These are phyloP conservation scores for Brassica carinata DNA, from an alignment of 345 rosid species.

Conservation along the genomic window DNA sequence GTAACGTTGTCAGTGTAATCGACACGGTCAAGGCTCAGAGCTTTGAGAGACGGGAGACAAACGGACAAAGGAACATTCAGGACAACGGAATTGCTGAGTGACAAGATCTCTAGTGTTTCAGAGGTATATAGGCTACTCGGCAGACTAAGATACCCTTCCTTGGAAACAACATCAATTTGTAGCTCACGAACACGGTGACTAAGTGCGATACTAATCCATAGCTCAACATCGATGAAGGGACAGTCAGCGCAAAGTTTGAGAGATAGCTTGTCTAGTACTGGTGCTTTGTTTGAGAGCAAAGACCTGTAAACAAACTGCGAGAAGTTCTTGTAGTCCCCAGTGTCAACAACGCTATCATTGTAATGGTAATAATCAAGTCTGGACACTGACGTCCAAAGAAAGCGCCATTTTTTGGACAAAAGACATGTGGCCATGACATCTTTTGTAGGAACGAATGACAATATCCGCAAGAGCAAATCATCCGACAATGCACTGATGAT, in stretches of 20 bases:
- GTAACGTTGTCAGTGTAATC: no score
- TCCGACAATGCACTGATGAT: slow-evolving; percentile 8
- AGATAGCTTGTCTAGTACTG: background rate
- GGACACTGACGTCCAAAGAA: slow-evolving; percentile 9
- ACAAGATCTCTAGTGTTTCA: no score
- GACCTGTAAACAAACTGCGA: background rate
- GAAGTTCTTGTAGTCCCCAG: no score
- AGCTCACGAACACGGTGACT: no score
- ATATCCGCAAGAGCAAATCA: slow-evolving; percentile 20
- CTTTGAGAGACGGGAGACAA: no score
- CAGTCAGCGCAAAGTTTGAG: background rate
- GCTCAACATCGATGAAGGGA: background rate
- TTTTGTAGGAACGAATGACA: slow-evolving; percentile 13
- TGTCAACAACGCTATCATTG: background rate
- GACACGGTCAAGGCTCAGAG: no score
- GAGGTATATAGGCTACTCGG: no score
- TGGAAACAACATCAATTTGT: no score
- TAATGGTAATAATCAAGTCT: slow-evolving; percentile 2
- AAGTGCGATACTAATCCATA: background rate
- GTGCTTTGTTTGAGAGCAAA: background rate
- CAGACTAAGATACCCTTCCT: no score
- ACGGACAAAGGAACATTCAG: no score
- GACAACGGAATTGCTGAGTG: no score
- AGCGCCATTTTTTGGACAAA: slow-evolving; percentile 32
- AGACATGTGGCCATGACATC: background rate